phyloP scores from a whole-genome alignment of 169 alveolate species.

The Blepharisma undulans region DNA sequence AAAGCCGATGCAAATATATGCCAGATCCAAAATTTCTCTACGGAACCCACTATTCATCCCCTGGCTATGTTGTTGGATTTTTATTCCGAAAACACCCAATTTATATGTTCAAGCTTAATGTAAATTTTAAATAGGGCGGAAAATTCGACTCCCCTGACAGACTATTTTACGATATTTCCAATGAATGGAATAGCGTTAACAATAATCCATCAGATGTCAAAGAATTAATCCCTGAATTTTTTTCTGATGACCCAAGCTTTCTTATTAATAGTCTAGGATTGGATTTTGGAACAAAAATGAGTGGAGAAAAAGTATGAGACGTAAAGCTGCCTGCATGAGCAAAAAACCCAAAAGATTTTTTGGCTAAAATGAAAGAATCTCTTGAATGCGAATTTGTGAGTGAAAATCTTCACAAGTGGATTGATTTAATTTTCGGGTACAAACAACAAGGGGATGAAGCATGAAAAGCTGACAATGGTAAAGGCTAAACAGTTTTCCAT shows the following conservation, averaged over 20 bases:
- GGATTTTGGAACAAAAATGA: slow-evolving; percentile 81
- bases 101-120: slow-evolving; percentile 92
- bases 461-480: slow-evolving; percentile 66
- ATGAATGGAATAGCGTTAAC: slow-evolving; percentile 62
- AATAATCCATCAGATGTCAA: slow-evolving; percentile 53
- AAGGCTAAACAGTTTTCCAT: slow-evolving; percentile 66
- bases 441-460: slow-evolving; percentile 87
- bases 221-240: slow-evolving; percentile 95
- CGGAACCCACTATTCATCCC: slow-evolving; percentile 97
- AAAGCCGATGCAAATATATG: slow-evolving; percentile 69
- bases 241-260: slow-evolving; percentile 85
- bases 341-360: slow-evolving; percentile 69
- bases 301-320: slow-evolving; percentile 23
- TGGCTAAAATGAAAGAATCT: slow-evolving; percentile 85
- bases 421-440: slow-evolving; percentile 96
- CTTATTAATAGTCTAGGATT: slow-evolving; percentile 78
- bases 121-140: slow-evolving; percentile 53
- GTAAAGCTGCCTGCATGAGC: slow-evolving; percentile 29
- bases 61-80: slow-evolving; percentile 95
- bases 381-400: slow-evolving; percentile 94
- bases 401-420: slow-evolving; percentile 92
- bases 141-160: slow-evolving; percentile 81
- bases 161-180: slow-evolving; percentile 67
- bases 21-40: slow-evolving; percentile 87
- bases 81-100: slow-evolving; percentile 93